Evolutionary conservation across 768 basidiomycete genomes (phyloP), one percentile per base, ranked within the genome.

Genomic region (Amylocystis lapponica): DNA sequence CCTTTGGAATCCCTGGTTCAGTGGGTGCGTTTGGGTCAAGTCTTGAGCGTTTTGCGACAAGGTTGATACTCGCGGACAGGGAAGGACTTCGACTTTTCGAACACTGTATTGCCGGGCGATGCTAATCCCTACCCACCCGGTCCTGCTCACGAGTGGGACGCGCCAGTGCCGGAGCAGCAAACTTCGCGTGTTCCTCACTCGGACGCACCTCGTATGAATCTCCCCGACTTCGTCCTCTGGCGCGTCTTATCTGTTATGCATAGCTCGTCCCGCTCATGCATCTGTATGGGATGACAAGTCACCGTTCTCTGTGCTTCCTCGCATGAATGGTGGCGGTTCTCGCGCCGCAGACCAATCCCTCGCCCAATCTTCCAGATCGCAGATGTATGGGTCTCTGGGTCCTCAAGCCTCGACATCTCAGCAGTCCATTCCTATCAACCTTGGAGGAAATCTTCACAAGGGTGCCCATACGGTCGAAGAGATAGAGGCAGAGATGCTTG

Each of bases 31-130:
- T 42, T 13, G 25, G 6, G 16, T 41, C 3, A 29, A 21, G 27
- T 21, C n/a, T 41, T 13, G 11, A 16, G 4, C n/a, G n/a, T n/a
- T n/a, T n/a, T n/a, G n/a, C n/a, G 6, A 20, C 13, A n/a, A 36
- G 13, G 11, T 13, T 45, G 30, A 36, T 30, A 16, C 10, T 29
- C 31, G 36, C 12, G 20, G 32, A 9, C 59, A 93, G 92, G 87
- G 61, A 87, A 83, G 60, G 92, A 95, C 65, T 96, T 95, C 60
- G 89, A 95, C 69, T 96, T 94, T 64, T 69, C 83, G 16, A 73
- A 65, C 39, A 71, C 67, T 35, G 43, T 62, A 5, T 43, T 72
- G 41, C 62, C 60, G 40, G 57, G 63, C 39, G 57, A 59, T 43
- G 54, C 48, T 39, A 52, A 54, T 13, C 41, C 49, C 12, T 46